These are phyloP conservation scores for Coemansia sp. DNA, from an alignment of 192 early-diverging fungal species.

Conservation along the genomic window DNA sequence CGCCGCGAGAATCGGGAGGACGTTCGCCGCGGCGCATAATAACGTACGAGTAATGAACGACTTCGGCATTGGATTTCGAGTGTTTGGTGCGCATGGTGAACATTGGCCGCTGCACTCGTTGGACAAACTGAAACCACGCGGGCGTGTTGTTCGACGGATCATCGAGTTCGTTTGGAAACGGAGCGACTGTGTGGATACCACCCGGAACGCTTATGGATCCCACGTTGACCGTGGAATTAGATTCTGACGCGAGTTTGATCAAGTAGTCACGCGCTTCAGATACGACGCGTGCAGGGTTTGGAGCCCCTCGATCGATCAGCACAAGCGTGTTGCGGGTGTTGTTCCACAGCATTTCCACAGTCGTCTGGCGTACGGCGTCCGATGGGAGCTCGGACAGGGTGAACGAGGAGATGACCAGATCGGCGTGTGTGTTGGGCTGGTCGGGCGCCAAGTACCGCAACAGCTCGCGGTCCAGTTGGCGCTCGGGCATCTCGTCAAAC, in stretches of 20 bases:
- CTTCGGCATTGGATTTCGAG: constrained; percentile 67
- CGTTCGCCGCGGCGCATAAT: constrained; percentile 68
- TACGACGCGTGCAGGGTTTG: constrained; percentile 66
- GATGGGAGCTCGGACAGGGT: constrained; percentile 72
- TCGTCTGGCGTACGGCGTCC: constrained; percentile 61
- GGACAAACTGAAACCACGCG: constrained; percentile 82
- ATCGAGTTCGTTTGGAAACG: constrained; percentile 72
- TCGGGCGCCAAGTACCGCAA: constrained; percentile 65
- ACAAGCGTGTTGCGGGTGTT: constrained; percentile 75
- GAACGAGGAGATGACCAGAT: constrained; percentile 77
- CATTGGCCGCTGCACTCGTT: constrained; percentile 65
- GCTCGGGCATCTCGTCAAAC: constrained; percentile 15
- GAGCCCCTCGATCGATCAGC: constrained; percentile 82
- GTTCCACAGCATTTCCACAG: constrained; percentile 75
- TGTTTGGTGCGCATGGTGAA: constrained; percentile 70
- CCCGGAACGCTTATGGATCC: background rate
- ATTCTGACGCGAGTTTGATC: constrained; percentile 14
- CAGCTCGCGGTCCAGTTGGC: constrained; percentile 29
- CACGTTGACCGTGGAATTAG: background rate
- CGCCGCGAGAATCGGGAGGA: constrained; percentile 10
- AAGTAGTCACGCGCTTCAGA: constrained; percentile 68
- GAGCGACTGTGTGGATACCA: constrained; percentile 74
- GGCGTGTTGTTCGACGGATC: constrained; percentile 67
- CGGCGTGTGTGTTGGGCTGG: constrained; percentile 25
- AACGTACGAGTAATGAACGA: constrained; percentile 76